phyloP scores from a whole-genome alignment of 306 rosid species.

The Potentilla sterilis region DNA sequence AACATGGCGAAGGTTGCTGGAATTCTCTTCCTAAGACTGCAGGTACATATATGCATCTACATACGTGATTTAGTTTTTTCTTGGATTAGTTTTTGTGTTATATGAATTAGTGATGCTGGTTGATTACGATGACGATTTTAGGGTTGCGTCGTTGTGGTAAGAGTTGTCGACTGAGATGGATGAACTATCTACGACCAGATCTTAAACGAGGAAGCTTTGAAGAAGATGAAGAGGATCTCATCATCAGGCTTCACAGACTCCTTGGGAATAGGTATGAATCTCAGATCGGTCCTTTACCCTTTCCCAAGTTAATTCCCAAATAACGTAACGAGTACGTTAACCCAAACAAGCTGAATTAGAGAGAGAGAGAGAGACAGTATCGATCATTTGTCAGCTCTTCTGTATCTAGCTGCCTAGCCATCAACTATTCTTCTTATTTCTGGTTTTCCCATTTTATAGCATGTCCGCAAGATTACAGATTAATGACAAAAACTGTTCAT shows the following conservation, averaged over 20 bases:
- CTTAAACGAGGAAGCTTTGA: constrained; percentile 44
- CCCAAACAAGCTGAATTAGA: background rate
- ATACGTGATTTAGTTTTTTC: too few relatives aligned
- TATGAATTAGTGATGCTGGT: background rate
- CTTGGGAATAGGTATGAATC: constrained; percentile 48
- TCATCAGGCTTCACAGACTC: constrained; percentile 55
- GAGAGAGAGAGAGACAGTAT: background rate
- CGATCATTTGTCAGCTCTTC: background rate
- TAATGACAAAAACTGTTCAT: background rate
- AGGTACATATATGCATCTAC: constrained; percentile 22
- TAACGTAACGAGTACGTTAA: background rate
- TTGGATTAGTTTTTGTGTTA: background rate
- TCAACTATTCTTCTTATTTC: background rate
- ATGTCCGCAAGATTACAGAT: background rate
- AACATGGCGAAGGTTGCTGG: constrained; percentile 47
- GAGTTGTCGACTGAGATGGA: constrained; percentile 51
- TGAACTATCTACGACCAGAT: constrained; percentile 46
- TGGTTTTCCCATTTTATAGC: background rate
- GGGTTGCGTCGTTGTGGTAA: constrained; percentile 51
- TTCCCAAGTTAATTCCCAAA: background rate
- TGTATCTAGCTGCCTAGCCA: background rate
- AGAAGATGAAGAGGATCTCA: constrained; percentile 54
- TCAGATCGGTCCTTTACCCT: background rate
- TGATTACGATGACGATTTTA: background rate
- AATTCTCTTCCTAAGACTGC: constrained; percentile 43